A percentile compares a stretch with the other conserved stretches of the same genome.
Conservation (phyloP, 331 rosid genomes). For the Pyrus hybrid region DNA sequence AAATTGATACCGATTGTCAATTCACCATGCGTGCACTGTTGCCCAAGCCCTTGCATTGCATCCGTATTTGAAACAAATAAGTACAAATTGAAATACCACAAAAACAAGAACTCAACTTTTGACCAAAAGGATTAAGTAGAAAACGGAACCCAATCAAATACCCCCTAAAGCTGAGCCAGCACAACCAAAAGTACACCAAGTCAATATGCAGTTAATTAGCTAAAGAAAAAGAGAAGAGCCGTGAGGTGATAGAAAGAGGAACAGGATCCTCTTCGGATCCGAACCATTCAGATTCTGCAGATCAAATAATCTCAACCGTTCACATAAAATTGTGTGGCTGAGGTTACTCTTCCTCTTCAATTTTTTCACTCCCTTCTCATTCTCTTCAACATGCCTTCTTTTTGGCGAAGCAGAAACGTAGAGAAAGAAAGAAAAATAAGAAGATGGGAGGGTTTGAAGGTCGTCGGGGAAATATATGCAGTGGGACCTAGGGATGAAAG, state of each 20-base stretch:
- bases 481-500: too few relatives aligned
- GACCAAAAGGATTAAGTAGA: not conserved
- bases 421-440: too few relatives aligned
- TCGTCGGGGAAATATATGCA: too few relatives aligned
- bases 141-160: not conserved
- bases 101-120: not conserved
- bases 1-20: not conserved
- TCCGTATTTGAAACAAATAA: not conserved
- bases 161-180: not conserved
- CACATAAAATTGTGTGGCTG: too few relatives aligned
- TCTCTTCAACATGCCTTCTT: too few relatives aligned
- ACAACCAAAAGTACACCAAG: not conserved
- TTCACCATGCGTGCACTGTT: constrained; percentile 1
- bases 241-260: not conserved
- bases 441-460: too few relatives aligned
- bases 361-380: too few relatives aligned
- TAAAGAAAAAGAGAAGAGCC: not conserved
- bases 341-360: too few relatives aligned
- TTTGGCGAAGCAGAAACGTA: too few relatives aligned
- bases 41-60: not conserved
- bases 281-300: too few relatives aligned
- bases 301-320: too few relatives aligned
- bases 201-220: not conserved
- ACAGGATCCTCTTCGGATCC: too few relatives aligned
- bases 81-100: not conserved